A percentile compares a stretch with the other conserved stretches of the same genome.
Evolutionary conservation across 164 flowering plant species (phyloP).

Genomic region (Berberis vulgaris): DNA sequence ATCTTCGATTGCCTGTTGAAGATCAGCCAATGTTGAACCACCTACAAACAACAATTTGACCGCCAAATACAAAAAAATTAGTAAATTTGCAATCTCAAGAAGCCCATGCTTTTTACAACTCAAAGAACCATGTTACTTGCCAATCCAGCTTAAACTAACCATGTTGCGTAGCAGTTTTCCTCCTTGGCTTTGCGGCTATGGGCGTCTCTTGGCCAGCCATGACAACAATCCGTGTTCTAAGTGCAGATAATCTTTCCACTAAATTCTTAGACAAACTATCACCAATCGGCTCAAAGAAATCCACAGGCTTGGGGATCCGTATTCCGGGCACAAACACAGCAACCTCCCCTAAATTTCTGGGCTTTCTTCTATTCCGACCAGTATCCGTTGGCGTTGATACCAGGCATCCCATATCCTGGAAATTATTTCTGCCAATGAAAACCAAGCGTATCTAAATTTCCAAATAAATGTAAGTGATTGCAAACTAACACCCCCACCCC

Average conservation of each 20-base stretch:
- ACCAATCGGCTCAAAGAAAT: constrained; percentile 51
- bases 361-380: constrained; percentile 52
- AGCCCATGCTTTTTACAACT: not conserved
- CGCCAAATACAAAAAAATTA: not conserved
- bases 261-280: constrained; percentile 44
- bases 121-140: not conserved
- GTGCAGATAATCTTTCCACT: constrained; percentile 58
- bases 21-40: constrained; percentile 71
- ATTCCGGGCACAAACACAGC: constrained; percentile 78
- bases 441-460: not conserved
- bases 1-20: constrained; percentile 74
- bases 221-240: constrained; percentile 67
- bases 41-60: constrained; percentile 29
- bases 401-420: constrained; percentile 64
- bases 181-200: constrained; percentile 47
- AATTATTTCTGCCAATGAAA: constrained; percentile 18
- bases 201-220: constrained; percentile 77
- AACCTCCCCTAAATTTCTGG: constrained; percentile 64
- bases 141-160: constrained; percentile 28
- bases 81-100: too few species aligned
- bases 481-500: too few species aligned
- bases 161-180: constrained; percentile 73
- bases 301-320: constrained; percentile 68
- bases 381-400: constrained; percentile 55
- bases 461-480: not conserved